phyloP scores from a whole-genome alignment of 805 yeast species.

The Ogataea dorogensis region DNA sequence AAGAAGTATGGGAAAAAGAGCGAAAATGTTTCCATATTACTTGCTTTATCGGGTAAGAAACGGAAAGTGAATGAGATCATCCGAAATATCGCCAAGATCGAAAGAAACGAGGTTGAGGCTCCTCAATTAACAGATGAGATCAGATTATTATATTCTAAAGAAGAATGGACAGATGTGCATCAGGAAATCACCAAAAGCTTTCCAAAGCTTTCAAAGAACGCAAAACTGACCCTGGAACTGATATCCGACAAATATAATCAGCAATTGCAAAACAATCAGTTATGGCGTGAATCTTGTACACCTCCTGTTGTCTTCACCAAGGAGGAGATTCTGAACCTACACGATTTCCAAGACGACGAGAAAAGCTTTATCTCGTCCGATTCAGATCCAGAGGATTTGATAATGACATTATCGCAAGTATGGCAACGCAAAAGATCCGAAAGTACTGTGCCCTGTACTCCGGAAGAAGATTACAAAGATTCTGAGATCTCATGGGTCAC shows the following conservation, averaged over 20 bases:
- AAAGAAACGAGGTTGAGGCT: slow-evolving; percentile 6
- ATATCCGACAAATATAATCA: slow-evolving; percentile 25
- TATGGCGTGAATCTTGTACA: slow-evolving; percentile 21
- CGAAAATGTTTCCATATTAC: slow-evolving; percentile 21
- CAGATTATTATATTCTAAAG: slow-evolving; percentile 26
- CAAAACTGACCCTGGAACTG: slow-evolving; percentile 25
- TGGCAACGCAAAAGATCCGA: slow-evolving; percentile 4
- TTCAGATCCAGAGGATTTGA: slow-evolving; percentile 14
- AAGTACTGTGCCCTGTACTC: slow-evolving; percentile 16
- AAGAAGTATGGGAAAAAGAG: slow-evolving; percentile 18
- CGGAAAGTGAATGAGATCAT: slow-evolving; percentile 31
- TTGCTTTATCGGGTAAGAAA: slow-evolving; percentile 33
- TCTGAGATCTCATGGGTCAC: slow-evolving; percentile 11
- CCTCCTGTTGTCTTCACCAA: slow-evolving; percentile 20
- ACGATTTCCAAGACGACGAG: slow-evolving; percentile 18
- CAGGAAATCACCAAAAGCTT: slow-evolving; percentile 23
- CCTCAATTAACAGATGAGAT: slow-evolving; percentile 9
- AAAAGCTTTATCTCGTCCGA: slow-evolving; percentile 20
- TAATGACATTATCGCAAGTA: slow-evolving; percentile 22
- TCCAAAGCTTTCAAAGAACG: slow-evolving; percentile 27
- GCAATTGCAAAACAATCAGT: slow-evolving; percentile 5
- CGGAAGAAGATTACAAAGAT: slow-evolving; percentile 15
- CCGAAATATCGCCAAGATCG: slow-evolving; percentile 20
- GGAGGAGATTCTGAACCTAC: slow-evolving; percentile 20
- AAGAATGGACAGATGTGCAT: slow-evolving; percentile 31